A percentile compares a stretch with the other conserved stretches of the same genome.
Conservation (phyloP, 768 basidiomycete species). For the Macrolepiota dolichaula region DNA sequence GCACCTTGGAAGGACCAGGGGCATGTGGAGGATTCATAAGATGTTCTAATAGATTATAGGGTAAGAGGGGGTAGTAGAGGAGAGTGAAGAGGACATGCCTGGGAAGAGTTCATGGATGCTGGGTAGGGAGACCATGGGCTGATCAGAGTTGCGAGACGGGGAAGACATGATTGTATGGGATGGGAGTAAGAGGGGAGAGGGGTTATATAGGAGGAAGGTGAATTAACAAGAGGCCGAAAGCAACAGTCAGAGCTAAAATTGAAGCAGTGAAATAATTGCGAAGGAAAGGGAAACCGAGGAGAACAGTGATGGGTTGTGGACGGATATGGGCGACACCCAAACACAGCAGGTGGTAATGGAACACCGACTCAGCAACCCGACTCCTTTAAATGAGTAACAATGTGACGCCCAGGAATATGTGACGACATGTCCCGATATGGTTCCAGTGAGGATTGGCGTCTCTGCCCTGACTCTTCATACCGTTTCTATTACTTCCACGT, state of each 20-base stretch:
- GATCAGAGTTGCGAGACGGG: constrained; percentile 8
- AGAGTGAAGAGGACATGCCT: constrained; percentile 26
- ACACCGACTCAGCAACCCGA: background rate
- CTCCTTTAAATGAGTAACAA: constrained; percentile 5
- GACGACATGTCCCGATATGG: constrained; percentile 10
- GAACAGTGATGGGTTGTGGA: constrained; percentile 6
- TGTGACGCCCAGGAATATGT: constrained; percentile 5
- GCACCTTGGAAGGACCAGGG: background rate
- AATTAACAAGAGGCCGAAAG: constrained; percentile 10
- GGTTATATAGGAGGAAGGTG: constrained; percentile 8
- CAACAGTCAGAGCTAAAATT: constrained; percentile 4
- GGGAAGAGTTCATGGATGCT: constrained; percentile 57
- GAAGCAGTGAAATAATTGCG: constrained; percentile 2
- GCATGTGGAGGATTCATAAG: constrained; percentile 10
- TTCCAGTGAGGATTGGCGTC: constrained; percentile 27
- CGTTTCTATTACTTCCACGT: background rate
- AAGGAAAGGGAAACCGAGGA: constrained; percentile 2
- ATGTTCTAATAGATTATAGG: constrained; percentile 15
- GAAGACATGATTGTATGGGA: constrained; percentile 3
- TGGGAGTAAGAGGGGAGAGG: background rate
- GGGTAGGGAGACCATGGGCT: constrained; percentile 33
- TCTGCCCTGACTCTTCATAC: background rate
- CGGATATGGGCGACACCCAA: constrained; percentile 7
- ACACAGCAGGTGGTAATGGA: background rate
- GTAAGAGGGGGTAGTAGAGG: background rate